These are phyloP conservation scores for Cydonia oblonga DNA, from an alignment of 331 rosid species.

Conservation along the genomic window DNA sequence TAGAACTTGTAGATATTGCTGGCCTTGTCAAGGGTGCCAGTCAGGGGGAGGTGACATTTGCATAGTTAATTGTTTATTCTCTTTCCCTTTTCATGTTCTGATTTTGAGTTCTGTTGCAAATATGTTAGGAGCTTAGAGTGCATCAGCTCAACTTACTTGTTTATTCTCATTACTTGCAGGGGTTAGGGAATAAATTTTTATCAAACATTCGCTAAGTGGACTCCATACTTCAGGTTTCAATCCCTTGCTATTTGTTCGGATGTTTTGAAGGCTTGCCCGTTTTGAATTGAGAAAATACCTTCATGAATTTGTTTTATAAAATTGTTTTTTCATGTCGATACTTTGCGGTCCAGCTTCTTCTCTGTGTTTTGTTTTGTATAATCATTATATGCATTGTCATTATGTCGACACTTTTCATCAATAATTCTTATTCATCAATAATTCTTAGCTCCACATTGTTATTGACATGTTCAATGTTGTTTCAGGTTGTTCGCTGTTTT, in stretches of 20 bases:
- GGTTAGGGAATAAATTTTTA: conserved; percentile 82
- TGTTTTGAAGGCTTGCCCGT: neutral
- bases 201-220: conserved; percentile 95
- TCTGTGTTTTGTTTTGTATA: neutral
- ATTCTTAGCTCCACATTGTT: conserved; percentile 1
- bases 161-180: conserved; percentile 48
- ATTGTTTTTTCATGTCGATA: neutral
- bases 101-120: neutral
- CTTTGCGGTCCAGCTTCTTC: neutral
- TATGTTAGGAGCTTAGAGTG: neutral
- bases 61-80: neutral
- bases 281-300: neutral
- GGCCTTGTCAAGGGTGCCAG: conserved; percentile 98
- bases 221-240: conserved; percentile 81
- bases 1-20: conserved; percentile 94
- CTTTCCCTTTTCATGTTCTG: neutral
- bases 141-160: neutral
- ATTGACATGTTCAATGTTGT: conserved; percentile 13
- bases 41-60: conserved; percentile 73
- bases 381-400: neutral
- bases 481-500: conserved; percentile 85
- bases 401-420: neutral
- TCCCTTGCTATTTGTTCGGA: conserved; percentile 2
- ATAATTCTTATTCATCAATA: neutral
- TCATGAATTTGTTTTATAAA: neutral